Conservation (phyloP, 345 rosid species). For the Ceriops zippeliana region DNA sequence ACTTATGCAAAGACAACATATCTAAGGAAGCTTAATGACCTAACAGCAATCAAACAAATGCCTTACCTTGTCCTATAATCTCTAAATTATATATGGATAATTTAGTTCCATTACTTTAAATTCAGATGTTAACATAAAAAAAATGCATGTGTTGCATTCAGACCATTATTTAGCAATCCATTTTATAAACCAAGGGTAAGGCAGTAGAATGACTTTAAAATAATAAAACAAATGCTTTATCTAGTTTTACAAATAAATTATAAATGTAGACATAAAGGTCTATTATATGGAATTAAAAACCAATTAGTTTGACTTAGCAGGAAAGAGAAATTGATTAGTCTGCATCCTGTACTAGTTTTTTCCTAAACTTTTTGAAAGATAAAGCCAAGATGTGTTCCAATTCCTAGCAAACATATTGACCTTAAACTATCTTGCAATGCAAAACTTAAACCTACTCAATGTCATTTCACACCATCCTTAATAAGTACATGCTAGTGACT, state of each 20-base stretch:
- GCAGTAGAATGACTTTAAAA: not conserved
- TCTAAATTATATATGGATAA: too few species aligned
- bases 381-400: not conserved
- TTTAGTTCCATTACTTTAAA: too few species aligned
- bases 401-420: not conserved
- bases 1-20: not conserved
- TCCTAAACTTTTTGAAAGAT: not conserved
- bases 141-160: too few species aligned
- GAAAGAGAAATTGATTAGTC: not conserved
- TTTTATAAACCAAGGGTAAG: too few species aligned
- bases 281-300: not conserved
- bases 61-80: too few species aligned
- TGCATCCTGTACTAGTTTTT: not conserved
- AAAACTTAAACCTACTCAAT: not conserved
- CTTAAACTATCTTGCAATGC: constrained; percentile 5
- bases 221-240: not conserved
- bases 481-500: not conserved
- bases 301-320: not conserved
- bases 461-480: constrained; percentile 13
- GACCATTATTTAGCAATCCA: too few species aligned
- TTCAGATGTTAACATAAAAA: too few species aligned
- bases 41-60: not conserved
- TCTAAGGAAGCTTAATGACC: not conserved
- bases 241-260: constrained; percentile 4
- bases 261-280: not conserved